phyloP scores from a whole-genome alignment of 257 asterid genomes.

The Primulina huaijiensis region DNA sequence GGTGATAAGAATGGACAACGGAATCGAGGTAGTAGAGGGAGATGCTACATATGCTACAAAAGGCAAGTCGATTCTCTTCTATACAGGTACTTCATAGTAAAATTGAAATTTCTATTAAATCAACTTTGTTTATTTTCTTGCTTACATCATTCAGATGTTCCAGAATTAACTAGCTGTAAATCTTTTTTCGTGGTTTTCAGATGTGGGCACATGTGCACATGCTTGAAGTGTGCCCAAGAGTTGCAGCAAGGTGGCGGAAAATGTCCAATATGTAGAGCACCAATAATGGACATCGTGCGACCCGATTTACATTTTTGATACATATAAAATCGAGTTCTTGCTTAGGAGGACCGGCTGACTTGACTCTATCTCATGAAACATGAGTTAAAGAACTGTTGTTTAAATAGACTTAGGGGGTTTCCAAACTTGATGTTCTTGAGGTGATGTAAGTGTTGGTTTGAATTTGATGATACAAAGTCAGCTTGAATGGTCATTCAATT shows the following conservation, averaged over 20 bases:
- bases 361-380: not conserved
- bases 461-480: not conserved
- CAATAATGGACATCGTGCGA: conserved; percentile 68
- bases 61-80: conserved; percentile 65
- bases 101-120: not conserved
- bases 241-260: conserved; percentile 62
- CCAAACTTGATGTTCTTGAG: not conserved
- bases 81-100: conserved; percentile 51
- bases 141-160: not conserved
- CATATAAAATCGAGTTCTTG: conserved; percentile 34
- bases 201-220: conserved; percentile 97
- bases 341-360: conserved; percentile 32
- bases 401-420: not conserved
- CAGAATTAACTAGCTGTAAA: not conserved
- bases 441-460: not conserved
- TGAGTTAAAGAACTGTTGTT: not conserved
- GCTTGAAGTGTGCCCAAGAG: conserved; percentile 73
- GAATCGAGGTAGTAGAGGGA: conserved; percentile 36
- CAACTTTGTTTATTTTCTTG: not conserved
- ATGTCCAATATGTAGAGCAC: conserved; percentile 78
- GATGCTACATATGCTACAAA: conserved; percentile 63
- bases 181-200: conserved; percentile 29
- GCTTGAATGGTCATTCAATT: not conserved
- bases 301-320: conserved; percentile 39
- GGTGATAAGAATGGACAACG: conserved; percentile 43